phyloP scores from a whole-genome alignment of 1,284 basidiomycete genomes.

The Austroboletus olivaceoglutinosus region DNA sequence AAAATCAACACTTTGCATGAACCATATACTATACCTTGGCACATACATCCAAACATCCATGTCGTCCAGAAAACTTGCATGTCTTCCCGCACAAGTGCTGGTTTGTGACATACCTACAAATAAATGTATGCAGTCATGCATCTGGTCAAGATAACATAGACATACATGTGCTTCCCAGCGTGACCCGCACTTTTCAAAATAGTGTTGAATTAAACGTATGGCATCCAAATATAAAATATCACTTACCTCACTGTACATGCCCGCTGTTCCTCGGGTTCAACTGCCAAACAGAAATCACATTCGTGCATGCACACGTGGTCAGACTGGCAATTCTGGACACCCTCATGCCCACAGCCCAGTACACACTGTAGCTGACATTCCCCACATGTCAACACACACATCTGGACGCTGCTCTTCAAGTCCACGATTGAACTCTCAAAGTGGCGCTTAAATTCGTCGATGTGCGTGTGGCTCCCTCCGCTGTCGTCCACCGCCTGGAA shows the following conservation, averaged over 20 bases:
- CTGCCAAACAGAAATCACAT: slow-evolving; percentile 45
- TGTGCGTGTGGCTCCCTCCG: slow-evolving; percentile 37
- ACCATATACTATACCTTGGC: slow-evolving; percentile 46
- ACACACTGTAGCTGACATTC: slow-evolving; percentile 50
- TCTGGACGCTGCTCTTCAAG: slow-evolving; percentile 43
- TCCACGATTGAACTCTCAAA: slow-evolving; percentile 45
- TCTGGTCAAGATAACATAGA: slow-evolving; percentile 2
- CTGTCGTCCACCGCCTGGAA: slow-evolving; percentile 36
- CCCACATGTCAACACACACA: slow-evolving; percentile 48
- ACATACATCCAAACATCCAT: slow-evolving; percentile 50
- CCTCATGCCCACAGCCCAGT: slow-evolving; percentile 43
- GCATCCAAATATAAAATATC: neutral
- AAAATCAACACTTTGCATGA: neutral
- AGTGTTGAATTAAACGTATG: too few species aligned
- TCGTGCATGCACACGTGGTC: slow-evolving; percentile 42
- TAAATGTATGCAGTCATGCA: neutral
- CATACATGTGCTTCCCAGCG: slow-evolving; percentile 50
- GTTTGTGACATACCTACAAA: slow-evolving; percentile 44
- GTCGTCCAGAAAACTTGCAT: slow-evolving; percentile 43
- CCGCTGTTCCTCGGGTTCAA: slow-evolving; percentile 28
- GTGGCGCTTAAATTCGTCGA: slow-evolving; percentile 45
- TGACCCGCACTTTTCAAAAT: slow-evolving; percentile 52
- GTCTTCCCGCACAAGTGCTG: slow-evolving; percentile 51
- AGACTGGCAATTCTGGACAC: slow-evolving; percentile 49
- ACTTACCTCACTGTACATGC: slow-evolving; percentile 48